These are phyloP conservation scores for Calocybe indica DNA, from an alignment of 768 basidiomycete genomes.

Conservation along the genomic window DNA sequence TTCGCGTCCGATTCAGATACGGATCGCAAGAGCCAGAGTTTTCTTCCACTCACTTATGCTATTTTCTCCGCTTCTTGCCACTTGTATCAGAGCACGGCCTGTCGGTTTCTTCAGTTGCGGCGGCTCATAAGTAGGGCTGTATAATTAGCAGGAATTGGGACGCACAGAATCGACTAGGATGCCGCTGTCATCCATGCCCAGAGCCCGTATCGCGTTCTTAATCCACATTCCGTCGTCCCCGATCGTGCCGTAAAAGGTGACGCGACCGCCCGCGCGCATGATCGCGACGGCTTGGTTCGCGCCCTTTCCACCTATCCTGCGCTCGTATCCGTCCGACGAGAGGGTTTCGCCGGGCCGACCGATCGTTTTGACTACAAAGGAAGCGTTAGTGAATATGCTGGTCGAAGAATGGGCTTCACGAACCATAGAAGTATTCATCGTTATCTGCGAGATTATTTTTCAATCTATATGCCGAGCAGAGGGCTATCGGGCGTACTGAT, in stretches of 20 bases:
- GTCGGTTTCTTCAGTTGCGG: slow-evolving; percentile 25
- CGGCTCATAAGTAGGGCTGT: not conserved
- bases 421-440: slow-evolving; percentile 55
- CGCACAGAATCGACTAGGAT: slow-evolving; percentile 35
- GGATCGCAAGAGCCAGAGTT: not conserved
- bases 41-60: slow-evolving; percentile 43
- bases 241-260: slow-evolving; percentile 44
- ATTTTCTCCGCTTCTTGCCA: slow-evolving; percentile 53
- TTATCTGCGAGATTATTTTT: slow-evolving; percentile 27
- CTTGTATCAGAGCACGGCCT: slow-evolving; percentile 57
- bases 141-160: not conserved
- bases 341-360: slow-evolving; percentile 56
- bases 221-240: slow-evolving; percentile 51
- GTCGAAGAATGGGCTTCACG: slow-evolving; percentile 1
- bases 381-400: not conserved
- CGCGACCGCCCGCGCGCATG: slow-evolving; percentile 42
- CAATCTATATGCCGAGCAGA: too few species aligned
- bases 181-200: slow-evolving; percentile 34
- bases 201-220: slow-evolving; percentile 27
- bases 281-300: slow-evolving; percentile 61
- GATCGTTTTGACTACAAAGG: slow-evolving; percentile 39
- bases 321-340: slow-evolving; percentile 42
- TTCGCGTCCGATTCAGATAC: too few species aligned
- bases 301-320: slow-evolving; percentile 55
- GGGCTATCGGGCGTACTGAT: too few species aligned